phyloP scores from a whole-genome alignment of 768 basidiomycete genomes.

The Kwoniella mangroviensis region DNA sequence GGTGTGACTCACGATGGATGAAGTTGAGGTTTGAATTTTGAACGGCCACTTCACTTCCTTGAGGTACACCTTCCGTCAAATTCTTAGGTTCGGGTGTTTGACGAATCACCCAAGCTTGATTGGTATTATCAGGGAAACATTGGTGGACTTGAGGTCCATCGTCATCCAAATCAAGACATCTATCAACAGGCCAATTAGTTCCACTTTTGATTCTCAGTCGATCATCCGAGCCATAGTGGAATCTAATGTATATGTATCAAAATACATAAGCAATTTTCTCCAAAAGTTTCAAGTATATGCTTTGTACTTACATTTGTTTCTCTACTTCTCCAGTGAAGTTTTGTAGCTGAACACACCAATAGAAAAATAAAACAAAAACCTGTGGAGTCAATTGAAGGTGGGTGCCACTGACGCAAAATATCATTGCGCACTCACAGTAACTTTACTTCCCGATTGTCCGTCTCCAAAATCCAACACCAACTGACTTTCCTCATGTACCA shows the following conservation, averaged over 20 bases:
- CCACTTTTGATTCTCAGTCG: background rate
- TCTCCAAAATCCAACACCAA: background rate
- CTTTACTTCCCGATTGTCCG: background rate
- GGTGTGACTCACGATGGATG: constrained; percentile 10
- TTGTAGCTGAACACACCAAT: constrained; percentile 1
- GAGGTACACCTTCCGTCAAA: background rate
- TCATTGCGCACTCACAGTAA: background rate
- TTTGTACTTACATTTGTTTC: background rate
- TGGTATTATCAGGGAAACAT: constrained; percentile 10
- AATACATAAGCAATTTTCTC: background rate
- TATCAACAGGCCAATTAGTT: background rate
- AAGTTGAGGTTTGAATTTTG: background rate
- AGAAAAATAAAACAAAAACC: background rate
- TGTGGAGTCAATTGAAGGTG: background rate
- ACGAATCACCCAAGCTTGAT: constrained; percentile 14
- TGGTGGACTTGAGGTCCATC: constrained; percentile 11
- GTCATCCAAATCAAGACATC: constrained; percentile 9
- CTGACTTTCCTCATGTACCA: background rate
- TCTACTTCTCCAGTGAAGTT: background rate
- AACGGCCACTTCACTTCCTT: background rate
- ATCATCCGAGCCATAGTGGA: constrained; percentile 10
- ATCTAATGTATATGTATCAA: background rate
- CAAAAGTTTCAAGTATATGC: background rate
- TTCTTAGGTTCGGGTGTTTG: constrained; percentile 1
- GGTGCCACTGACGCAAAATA: background rate